A percentile compares a stretch with the other conserved stretches of the same genome.
Evolutionary conservation across 2,329 filamentous ascomycete genomes (phyloP).

Genomic region (Trichoderma sp.): DNA sequence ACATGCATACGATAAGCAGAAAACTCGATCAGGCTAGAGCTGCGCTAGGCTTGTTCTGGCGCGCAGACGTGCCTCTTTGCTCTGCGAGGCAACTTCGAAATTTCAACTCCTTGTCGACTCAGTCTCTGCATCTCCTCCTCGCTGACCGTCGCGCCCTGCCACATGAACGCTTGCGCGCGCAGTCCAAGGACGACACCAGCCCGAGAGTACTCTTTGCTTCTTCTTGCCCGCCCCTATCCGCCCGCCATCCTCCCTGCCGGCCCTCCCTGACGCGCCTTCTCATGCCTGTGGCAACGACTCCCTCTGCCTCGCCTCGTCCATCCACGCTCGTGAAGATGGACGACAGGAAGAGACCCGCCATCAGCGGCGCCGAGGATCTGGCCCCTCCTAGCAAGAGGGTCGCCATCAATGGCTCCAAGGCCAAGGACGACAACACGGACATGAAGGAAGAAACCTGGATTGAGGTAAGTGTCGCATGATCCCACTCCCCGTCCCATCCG

Average conservation of each 20-base stretch:
- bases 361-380: constrained; percentile 76
- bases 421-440: constrained; percentile 57
- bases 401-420: constrained; percentile 75
- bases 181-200: constrained; percentile 40
- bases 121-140: constrained; percentile 40
- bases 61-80: constrained; percentile 40
- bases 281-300: constrained; percentile 83
- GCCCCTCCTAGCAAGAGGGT: constrained; percentile 91
- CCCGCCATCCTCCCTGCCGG: constrained; percentile 42
- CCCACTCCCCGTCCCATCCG: constrained; percentile 27
- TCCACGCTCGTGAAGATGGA: constrained; percentile 95
- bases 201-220: constrained; percentile 36
- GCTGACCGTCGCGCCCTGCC: constrained; percentile 37
- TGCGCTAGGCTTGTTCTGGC: constrained; percentile 41
- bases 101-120: constrained; percentile 46
- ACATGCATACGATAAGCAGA: constrained; percentile 38
- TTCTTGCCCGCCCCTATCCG: constrained; percentile 29
- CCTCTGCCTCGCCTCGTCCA: constrained; percentile 70
- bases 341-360: constrained; percentile 95
- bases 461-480: constrained; percentile 60
- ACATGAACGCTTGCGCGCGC: constrained; percentile 41
- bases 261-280: constrained; percentile 53
- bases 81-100: constrained; percentile 49
- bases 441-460: constrained; percentile 63
- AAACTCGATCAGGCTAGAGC: constrained; percentile 37